phyloP scores from a whole-genome alignment of 1,284 basidiomycete genomes.

The Mycosarcoma mackinlayi region DNA sequence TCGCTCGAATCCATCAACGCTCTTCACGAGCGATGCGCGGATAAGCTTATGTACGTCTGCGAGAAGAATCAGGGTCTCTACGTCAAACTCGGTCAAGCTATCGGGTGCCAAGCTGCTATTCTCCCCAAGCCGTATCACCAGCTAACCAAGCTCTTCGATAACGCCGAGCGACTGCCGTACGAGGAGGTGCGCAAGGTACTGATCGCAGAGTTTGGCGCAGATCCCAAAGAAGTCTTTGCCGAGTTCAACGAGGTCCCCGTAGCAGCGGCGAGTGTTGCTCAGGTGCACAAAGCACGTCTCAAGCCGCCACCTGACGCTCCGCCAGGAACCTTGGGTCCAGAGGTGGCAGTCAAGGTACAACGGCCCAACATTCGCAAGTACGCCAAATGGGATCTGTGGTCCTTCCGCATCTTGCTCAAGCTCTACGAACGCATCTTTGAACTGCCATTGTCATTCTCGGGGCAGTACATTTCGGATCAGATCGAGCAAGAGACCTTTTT shows the following conservation, averaged over 20 bases:
- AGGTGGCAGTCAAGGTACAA: conserved; percentile 64
- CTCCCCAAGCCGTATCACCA: conserved; percentile 61
- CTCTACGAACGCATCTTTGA: conserved; percentile 62
- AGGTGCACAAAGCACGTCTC: conserved; percentile 58
- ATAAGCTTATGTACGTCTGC: conserved; percentile 55
- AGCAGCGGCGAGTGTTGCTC: conserved; percentile 59
- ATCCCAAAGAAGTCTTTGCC: conserved; percentile 50
- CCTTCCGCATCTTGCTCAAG: conserved; percentile 53
- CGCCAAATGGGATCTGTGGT: conserved; percentile 60
- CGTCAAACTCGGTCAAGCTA: conserved; percentile 61
- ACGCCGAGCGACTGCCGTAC: conserved; percentile 52
- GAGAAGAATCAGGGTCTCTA: conserved; percentile 61
- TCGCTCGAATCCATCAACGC: conserved; percentile 53
- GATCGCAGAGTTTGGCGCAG: conserved; percentile 49
- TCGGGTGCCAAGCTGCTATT: conserved; percentile 57
- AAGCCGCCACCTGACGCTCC: conserved; percentile 22
- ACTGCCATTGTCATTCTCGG: conserved; percentile 53
- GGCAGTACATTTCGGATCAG: conserved; percentile 61
- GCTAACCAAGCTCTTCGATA: conserved; percentile 60
- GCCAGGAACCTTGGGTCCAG: conserved; percentile 28
- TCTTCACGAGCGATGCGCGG: conserved; percentile 58
- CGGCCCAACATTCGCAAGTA: conserved; percentile 59
- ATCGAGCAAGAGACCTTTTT: conserved; percentile 61
- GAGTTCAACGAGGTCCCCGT: conserved; percentile 53
- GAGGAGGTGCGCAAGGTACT: conserved; percentile 52